Percentiles rank a stretch among this genome's conserved stretches.
Conservation (phyloP, 129 eudicot species). For the Artemisia annua region DNA sequence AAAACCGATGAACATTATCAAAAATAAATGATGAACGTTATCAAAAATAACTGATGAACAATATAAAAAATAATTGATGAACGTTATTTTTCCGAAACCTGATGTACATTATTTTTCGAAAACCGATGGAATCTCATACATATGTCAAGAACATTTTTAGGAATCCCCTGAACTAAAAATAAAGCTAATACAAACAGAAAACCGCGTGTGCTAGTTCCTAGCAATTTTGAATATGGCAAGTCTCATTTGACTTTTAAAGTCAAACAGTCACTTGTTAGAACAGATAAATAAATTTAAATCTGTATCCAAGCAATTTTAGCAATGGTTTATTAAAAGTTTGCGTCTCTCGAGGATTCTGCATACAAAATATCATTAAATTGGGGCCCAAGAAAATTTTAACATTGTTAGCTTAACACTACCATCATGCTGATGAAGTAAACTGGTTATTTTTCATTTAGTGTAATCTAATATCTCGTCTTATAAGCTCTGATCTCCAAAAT, state of each 20-base stretch:
- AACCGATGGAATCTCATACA: no score
- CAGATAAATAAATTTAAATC: background rate
- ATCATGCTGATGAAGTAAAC: no score
- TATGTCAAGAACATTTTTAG: background rate
- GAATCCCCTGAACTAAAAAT: background rate
- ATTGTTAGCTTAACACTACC: no score
- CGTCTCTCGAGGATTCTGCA: no score
- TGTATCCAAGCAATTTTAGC: background rate
- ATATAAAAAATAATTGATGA: no score
- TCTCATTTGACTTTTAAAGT: conserved; percentile 6
- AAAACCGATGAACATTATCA: no score
- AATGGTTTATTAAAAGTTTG: background rate
- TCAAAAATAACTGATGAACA: no score
- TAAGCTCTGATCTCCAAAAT: background rate
- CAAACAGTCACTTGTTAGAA: background rate
- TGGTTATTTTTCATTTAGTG: background rate
- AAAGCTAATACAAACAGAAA: background rate
- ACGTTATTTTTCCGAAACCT: no score
- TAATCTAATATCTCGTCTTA: background rate
- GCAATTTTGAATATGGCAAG: background rate
- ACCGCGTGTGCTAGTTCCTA: background rate
- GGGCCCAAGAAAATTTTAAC: no score
- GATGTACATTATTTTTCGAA: no score
- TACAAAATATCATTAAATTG: no score
- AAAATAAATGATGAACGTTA: no score